Evolutionary conservation across 176 grass and related monocot genomes (phyloP).

Genomic region (Elaeis guineensis): DNA sequence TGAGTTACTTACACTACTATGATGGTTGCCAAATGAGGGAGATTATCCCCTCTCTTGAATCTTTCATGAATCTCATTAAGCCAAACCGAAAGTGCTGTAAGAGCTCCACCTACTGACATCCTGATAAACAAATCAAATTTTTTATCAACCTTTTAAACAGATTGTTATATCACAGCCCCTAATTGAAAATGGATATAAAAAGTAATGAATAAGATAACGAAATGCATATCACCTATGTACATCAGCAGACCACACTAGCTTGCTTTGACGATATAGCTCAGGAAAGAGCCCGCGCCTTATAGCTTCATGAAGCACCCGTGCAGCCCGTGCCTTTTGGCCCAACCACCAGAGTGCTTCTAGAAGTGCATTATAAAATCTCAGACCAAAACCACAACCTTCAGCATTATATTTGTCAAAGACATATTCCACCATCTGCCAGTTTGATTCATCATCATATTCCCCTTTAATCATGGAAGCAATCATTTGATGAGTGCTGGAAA

Average conservation of each 20-base stretch:
- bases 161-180: too few species aligned
- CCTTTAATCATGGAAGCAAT: constrained; percentile 90
- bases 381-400: constrained; percentile 76
- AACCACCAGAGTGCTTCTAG: constrained; percentile 94
- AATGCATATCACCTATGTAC: constrained; percentile 65
- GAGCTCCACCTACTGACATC: constrained; percentile 85
- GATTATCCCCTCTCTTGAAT: constrained; percentile 54
- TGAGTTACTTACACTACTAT: constrained; percentile 60
- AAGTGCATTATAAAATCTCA: constrained; percentile 77
- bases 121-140: constrained; percentile 38
- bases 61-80: constrained; percentile 62
- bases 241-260: constrained; percentile 83
- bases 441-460: constrained; percentile 74
- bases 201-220: constrained; percentile 2
- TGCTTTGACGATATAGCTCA: constrained; percentile 60
- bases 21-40: constrained; percentile 77
- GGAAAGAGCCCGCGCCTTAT: constrained; percentile 66
- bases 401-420: constrained; percentile 63
- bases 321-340: constrained; percentile 63
- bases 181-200: too few species aligned
- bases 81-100: constrained; percentile 75
- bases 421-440: constrained; percentile 98
- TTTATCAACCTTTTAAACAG: background rate
- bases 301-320: constrained; percentile 60
- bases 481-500: constrained; percentile 68